These are phyloP conservation scores for Diplodia intermedia DNA, from an alignment of 2,329 filamentous ascomycete genomes.

Conservation along the genomic window DNA sequence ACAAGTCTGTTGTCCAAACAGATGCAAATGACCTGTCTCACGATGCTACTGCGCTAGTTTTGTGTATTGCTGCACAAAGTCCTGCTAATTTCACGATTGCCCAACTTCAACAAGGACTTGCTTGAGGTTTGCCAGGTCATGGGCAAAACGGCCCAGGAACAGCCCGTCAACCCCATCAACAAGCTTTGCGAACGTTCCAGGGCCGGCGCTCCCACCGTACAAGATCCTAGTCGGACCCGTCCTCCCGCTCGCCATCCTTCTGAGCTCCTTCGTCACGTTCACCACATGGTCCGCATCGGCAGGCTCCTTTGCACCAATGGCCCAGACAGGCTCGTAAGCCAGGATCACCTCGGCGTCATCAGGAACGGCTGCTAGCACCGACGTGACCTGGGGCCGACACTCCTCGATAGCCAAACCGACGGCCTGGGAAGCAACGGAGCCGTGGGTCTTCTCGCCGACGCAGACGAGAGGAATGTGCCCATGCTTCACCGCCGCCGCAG, in stretches of 20 bases:
- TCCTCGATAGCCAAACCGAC: constrained; percentile 69
- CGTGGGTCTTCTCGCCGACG: constrained; percentile 72
- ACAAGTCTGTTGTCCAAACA: not conserved
- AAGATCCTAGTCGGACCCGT: constrained; percentile 70
- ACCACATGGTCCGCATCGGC: constrained; percentile 76
- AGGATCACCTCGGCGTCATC: constrained; percentile 72
- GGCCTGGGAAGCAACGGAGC: constrained; percentile 53
- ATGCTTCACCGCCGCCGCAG: constrained; percentile 69
- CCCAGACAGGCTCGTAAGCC: constrained; percentile 90
- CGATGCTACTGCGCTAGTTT: not conserved
- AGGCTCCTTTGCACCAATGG: constrained; percentile 77
- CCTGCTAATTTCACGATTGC: constrained; percentile 40
- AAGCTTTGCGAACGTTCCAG: constrained; percentile 74
- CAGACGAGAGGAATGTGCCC: constrained; percentile 80
- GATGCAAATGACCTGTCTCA: not conserved
- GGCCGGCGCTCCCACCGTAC: constrained; percentile 84
- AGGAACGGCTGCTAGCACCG: constrained; percentile 67
- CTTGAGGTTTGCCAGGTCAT: constrained; percentile 74
- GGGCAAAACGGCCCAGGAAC: constrained; percentile 81
- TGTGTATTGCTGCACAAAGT: constrained; percentile 6
- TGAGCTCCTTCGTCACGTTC: constrained; percentile 70
- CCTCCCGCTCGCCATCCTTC: constrained; percentile 61
- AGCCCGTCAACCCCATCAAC: constrained; percentile 76
- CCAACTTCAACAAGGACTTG: constrained; percentile 76
- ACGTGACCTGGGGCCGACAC: constrained; percentile 69